Percentiles rank a stretch among this genome's conserved stretches.
Conservation (phyloP, 768 basidiomycete species). For the Butyriboletus loyo region DNA sequence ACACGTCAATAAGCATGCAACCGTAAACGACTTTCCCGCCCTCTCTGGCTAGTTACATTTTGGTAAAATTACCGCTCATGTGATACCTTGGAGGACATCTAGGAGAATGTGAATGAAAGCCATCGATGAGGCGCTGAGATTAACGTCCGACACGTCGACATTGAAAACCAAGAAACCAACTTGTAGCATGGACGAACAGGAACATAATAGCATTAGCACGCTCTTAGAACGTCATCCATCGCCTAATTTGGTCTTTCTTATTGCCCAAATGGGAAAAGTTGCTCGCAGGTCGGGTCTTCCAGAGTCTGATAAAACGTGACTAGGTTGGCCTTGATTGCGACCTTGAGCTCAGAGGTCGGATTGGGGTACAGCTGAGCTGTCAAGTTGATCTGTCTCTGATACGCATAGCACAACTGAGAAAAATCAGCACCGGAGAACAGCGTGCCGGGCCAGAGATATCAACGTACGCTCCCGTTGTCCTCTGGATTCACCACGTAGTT, state of each 20-base stretch:
- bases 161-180: neutral
- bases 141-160: neutral
- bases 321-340: slow-evolving; percentile 23
- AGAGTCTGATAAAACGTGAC: slow-evolving; percentile 12
- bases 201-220: no score
- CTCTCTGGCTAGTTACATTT: no score
- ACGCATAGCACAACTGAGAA: slow-evolving; percentile 16
- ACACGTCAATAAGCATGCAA: no score
- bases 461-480: slow-evolving; percentile 15
- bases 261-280: slow-evolving; percentile 16
- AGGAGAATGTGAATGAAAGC: neutral
- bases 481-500: slow-evolving; percentile 14
- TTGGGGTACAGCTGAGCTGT: slow-evolving; percentile 21
- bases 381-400: slow-evolving; percentile 21
- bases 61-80: slow-evolving; percentile 8
- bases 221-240: neutral
- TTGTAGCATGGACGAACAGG: no score
- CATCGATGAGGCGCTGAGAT: neutral
- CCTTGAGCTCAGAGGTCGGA: slow-evolving; percentile 15
- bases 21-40: no score
- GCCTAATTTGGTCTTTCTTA: neutral
- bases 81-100: neutral
- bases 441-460: neutral
- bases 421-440: neutral
- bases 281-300: slow-evolving; percentile 8